Evolutionary conservation across 2,329 filamentous ascomycete species (phyloP), one percentile per base, ranked within the genome.

Genomic region (Pestalotiopsis sp.): DNA sequence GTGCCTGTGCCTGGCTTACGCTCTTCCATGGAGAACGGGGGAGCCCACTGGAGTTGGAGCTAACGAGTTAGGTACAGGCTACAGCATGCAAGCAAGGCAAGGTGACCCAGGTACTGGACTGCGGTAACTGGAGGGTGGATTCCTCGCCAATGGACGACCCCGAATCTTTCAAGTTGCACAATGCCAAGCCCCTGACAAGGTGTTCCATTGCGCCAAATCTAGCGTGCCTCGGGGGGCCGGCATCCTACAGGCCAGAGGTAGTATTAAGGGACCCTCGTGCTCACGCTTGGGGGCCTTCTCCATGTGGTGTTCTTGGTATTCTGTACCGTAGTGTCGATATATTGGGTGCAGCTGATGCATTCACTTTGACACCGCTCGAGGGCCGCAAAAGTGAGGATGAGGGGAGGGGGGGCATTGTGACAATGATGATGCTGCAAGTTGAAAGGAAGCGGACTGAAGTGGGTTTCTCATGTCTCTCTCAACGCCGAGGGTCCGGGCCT

Each of bases 161-260:
- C 45, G 17, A 17, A 65, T 45, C n/a, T 11, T 45, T 13, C 20
- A 38, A 66, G 41, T 38, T 36, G 63, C 45, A 66, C 63, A 66
- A 66, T 66, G 65, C 45, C 52, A 59, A 60, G 11, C 65, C 65
- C 65, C 65, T 66, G 65, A 66, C 56, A 66, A 66, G 65, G 36
- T 56, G 31, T 45, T 49, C 27, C 64, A 23, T 45, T 52, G 45
- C 45, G 45, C 45, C 45, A n/a, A 52, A 14, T n/a, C 13, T n/a
- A 52, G 45, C 45, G 45, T 52, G 45, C 45, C 14, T 52, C 45
- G 45, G 45, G 45, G 45, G 45, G 45, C 45, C 45, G n/a, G 20
- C 17, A n/a, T 52, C 45, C 45, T 52, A 20, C 45, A 52, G 45
- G 17, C 45, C 20, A 52, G 17, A 52, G 45, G 41, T n/a, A 52